phyloP scores from a whole-genome alignment of 2,329 filamentous ascomycete species.

The Phyllachora maydis region DNA sequence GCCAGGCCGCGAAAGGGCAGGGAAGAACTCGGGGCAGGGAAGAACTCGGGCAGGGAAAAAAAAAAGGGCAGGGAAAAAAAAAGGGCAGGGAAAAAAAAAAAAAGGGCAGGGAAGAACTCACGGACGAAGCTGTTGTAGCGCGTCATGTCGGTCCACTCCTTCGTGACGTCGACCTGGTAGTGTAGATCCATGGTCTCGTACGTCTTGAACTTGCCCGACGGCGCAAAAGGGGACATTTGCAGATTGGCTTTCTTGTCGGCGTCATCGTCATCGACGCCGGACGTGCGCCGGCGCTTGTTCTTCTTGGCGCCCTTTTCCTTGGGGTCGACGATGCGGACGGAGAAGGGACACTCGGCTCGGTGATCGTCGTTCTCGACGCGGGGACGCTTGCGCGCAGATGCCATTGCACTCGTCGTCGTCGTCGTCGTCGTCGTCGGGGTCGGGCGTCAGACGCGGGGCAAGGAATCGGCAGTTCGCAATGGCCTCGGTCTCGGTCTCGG shows the following conservation, averaged over 20 bases:
- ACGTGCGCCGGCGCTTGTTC: slow-evolving; percentile 18
- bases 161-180: slow-evolving; percentile 29
- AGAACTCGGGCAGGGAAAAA: too few relatives aligned
- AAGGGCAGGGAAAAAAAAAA: too few relatives aligned
- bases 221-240: slow-evolving; percentile 32
- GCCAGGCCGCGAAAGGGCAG: too few relatives aligned
- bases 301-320: slow-evolving; percentile 26
- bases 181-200: slow-evolving; percentile 31
- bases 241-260: slow-evolving; percentile 20
- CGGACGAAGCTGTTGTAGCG: slow-evolving; percentile 39
- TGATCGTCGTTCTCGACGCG: slow-evolving; percentile 24
- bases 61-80: too few relatives aligned
- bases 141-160: slow-evolving; percentile 36
- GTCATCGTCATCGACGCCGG: slow-evolving; percentile 21
- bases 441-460: too few relatives aligned
- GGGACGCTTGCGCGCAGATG: slow-evolving; percentile 26
- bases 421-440: neutral
- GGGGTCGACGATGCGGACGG: slow-evolving; percentile 20
- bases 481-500: too few relatives aligned
- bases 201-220: slow-evolving; percentile 30
- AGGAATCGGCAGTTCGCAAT: neutral
- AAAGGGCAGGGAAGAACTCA: slow-evolving; percentile 15
- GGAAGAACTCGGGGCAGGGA: too few relatives aligned
- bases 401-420: slow-evolving; percentile 9
- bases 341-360: slow-evolving; percentile 35